phyloP scores from a whole-genome alignment of 2,329 filamentous ascomycete species.

The Thielaviopsis punctulata region DNA sequence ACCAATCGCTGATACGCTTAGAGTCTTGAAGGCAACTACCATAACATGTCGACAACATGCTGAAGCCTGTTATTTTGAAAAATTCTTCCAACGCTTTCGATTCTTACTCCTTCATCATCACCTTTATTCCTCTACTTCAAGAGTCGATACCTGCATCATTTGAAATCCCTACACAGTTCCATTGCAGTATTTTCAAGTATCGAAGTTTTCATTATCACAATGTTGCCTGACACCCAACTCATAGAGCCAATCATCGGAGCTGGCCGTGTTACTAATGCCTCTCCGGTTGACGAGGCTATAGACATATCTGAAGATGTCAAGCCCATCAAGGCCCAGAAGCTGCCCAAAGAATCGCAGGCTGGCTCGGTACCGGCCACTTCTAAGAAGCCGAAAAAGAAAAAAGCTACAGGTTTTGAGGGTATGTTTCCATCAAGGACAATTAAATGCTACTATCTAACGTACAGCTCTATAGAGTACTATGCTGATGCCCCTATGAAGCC shows the following conservation, averaged over 20 bases:
- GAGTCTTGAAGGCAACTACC: background rate
- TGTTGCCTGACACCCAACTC: background rate
- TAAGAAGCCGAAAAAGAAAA: slow-evolving; percentile 14
- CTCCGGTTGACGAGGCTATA: background rate
- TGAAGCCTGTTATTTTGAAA: too few species aligned
- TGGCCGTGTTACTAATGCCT: background rate
- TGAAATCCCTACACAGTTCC: too few species aligned
- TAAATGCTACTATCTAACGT: background rate
- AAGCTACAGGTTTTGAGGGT: slow-evolving; percentile 56
- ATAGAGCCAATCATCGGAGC: background rate
- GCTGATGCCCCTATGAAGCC: slow-evolving; percentile 65
- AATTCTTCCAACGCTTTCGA: too few species aligned
- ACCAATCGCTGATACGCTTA: too few species aligned
- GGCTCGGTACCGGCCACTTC: background rate
- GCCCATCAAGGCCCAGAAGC: background rate
- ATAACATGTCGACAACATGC: background rate
- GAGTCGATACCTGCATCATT: too few species aligned
- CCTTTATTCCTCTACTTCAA: too few species aligned
- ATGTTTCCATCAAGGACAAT: slow-evolving; percentile 3
- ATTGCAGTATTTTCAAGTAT: too few species aligned
- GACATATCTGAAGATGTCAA: background rate
- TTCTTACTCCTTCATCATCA: too few species aligned
- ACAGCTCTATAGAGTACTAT: slow-evolving; percentile 40
- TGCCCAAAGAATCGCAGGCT: background rate
- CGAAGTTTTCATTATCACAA: too few species aligned